Percentiles rank a stretch among this genome's conserved stretches.
phyloP scores from a whole-genome alignment of 805 yeast genomes.

The Ogataea degrootiae region DNA sequence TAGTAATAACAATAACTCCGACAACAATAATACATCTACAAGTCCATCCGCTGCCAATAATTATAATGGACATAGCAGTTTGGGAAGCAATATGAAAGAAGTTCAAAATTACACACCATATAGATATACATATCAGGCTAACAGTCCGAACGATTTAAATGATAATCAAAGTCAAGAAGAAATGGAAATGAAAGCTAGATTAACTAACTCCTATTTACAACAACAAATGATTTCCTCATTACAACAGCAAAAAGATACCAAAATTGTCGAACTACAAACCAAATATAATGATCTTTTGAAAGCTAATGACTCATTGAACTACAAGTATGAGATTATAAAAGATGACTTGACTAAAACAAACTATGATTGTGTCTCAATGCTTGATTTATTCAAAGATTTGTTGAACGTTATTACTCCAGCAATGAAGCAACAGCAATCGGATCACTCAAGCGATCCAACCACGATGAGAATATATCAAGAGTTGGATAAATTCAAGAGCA shows the following conservation, averaged over 20 bases:
- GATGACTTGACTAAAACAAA: constrained; percentile 47
- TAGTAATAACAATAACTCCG: not conserved
- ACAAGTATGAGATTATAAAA: constrained; percentile 42
- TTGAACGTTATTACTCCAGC: constrained; percentile 7
- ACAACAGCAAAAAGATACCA: constrained; percentile 12
- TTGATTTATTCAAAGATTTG: constrained; percentile 36
- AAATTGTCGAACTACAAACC: constrained; percentile 10
- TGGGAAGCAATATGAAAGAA: constrained; percentile 7
- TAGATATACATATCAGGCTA: constrained; percentile 15
- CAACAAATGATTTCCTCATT: constrained; percentile 18
- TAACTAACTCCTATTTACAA: constrained; percentile 20
- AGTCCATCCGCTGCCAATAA: not conserved
- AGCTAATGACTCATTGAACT: constrained; percentile 38
- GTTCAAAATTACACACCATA: constrained; percentile 25
- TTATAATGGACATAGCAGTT: not conserved
- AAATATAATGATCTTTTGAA: constrained; percentile 35
- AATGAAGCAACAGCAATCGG: constrained; percentile 3
- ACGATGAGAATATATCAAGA: constrained; percentile 11
- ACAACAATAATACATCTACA: not conserved
- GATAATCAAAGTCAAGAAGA: constrained; percentile 19
- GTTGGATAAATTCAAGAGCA: constrained; percentile 24
- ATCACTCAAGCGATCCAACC: constrained; percentile 5
- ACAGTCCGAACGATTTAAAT: constrained; percentile 17
- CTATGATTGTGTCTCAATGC: constrained; percentile 46
- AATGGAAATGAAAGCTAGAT: constrained; percentile 18